Evolutionary conservation across 2,329 filamentous ascomycete species (phyloP).

Genomic region (Hortaea werneckii): DNA sequence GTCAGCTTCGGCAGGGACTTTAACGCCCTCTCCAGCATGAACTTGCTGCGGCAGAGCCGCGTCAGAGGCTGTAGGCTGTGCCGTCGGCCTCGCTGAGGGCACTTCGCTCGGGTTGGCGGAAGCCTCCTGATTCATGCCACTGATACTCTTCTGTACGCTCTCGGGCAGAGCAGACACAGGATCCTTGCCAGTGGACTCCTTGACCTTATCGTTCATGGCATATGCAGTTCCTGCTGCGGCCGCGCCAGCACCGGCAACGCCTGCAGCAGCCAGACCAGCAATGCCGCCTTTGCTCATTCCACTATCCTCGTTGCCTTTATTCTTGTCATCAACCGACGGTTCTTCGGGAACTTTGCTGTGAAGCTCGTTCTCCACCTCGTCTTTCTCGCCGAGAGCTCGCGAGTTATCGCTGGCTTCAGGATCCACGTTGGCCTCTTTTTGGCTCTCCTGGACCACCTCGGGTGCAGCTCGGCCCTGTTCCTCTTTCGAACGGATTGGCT

Average conservation of each 20-base stretch:
- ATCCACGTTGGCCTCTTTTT: slow-evolving; percentile 41
- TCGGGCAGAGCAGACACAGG: slow-evolving; percentile 32
- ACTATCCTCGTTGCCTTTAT: slow-evolving; percentile 10
- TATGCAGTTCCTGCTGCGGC: slow-evolving; percentile 31
- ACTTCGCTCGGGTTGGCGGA: slow-evolving; percentile 1
- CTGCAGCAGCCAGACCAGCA: slow-evolving; percentile 32
- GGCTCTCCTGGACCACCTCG: slow-evolving; percentile 58
- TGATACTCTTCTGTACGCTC: slow-evolving; percentile 38
- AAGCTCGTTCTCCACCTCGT: slow-evolving; percentile 62
- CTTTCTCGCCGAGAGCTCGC: slow-evolving; percentile 66
- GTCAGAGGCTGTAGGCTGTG: slow-evolving; percentile 12
- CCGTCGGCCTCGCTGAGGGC: slow-evolving; percentile 11
- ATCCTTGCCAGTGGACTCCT: slow-evolving; percentile 35
- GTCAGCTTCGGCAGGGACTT: slow-evolving; percentile 7
- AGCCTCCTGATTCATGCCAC: slow-evolving; percentile 11
- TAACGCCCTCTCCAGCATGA: slow-evolving; percentile 11
- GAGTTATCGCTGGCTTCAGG: slow-evolving; percentile 64
- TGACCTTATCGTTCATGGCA: slow-evolving; percentile 28
- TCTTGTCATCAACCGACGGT: slow-evolving; percentile 15
- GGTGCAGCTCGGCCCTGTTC: slow-evolving; percentile 40
- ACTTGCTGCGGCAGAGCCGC: slow-evolving; percentile 8
- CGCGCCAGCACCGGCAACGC: slow-evolving; percentile 24
- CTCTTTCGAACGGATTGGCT: slow-evolving; percentile 25
- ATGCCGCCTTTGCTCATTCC: slow-evolving; percentile 10
- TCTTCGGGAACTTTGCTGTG: slow-evolving; percentile 46